Base-by-base conservation (phyloP, 768 basidiomycete genomes). In the Peribolospora baueri region DNA sequence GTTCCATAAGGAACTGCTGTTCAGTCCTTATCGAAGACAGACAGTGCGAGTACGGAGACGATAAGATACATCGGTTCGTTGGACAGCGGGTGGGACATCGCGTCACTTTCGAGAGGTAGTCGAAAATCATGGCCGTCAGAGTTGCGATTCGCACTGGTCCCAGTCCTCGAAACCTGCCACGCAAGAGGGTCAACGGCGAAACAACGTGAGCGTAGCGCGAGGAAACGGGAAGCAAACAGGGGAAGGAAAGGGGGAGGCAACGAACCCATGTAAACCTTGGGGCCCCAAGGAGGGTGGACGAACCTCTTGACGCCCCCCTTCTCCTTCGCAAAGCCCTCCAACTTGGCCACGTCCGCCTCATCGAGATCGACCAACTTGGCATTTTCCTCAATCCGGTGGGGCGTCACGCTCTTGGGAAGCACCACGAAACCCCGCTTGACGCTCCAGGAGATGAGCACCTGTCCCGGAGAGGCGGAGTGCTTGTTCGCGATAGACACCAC, bases 331-430 rank as follows among this genome's bases (percentile, higher is more conserved):
- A 83, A 77, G 13, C 62, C 66, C 37, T 75, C 67, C 46, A 84
- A 70, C 61, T 77, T 72, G 48, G 68, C 60, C 42, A 84, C 69
- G 52, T 82, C 82, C 50, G 75, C 76, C 11, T 73, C 69, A 7
- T 73, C 72, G 54, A 83, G 70, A 62, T 80, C 74, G 57, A 82
- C 65, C 59, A 84, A 63, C 54, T 70, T 76, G 50, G 68, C 62
- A 68, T 84, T 84, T 57, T 68, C 75, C 50, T 72, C 67, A 62
- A 84, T 79, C 25, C 83, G 78, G 53, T 71, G 66, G 54, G 74
- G 70, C 5, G 78, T 84, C 46, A 85, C 83, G 4, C 79, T 82
- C 70, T 86, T 86, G 36, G 82, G 73, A 45, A 86, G 70, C 38
- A 82, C 82, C 43, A 82, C 72, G 47, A 77, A 70, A 43, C 73